Conservation (phyloP, 352 stramenopile genomes). For the Peronospora belbahrii region DNA sequence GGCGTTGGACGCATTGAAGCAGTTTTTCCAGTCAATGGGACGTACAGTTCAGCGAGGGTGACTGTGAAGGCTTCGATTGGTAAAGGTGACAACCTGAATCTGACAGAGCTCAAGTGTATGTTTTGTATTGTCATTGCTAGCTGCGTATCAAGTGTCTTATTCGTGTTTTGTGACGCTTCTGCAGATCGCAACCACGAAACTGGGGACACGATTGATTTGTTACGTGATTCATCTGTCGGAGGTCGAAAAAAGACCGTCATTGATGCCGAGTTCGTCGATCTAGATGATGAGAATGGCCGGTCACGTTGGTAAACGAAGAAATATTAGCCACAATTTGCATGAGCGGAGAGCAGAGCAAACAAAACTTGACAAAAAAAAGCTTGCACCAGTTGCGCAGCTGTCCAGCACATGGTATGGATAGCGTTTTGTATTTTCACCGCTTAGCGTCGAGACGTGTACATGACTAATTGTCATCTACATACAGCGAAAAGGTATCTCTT, state of each 20-base stretch:
- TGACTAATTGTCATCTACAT: slow-evolving; percentile 1
- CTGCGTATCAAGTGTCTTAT: background rate
- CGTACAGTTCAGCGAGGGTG: slow-evolving; percentile 34
- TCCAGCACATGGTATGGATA: background rate
- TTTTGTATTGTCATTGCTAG: background rate
- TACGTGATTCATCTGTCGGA: slow-evolving; percentile 33
- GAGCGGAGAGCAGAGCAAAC: background rate
- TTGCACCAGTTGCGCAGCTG: background rate
- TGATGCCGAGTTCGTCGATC: slow-evolving; percentile 67
- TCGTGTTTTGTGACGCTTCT: background rate
- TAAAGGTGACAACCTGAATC: slow-evolving; percentile 28
- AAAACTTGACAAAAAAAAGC: background rate
- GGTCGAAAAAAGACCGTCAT: slow-evolving; percentile 48
- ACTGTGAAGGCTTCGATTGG: slow-evolving; percentile 46
- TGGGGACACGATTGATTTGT: slow-evolving; percentile 56
- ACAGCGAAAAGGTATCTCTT: background rate
- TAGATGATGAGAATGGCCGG: slow-evolving; percentile 25
- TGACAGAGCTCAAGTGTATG: slow-evolving; percentile 64
- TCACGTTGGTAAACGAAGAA: slow-evolving; percentile 20
- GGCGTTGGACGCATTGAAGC: slow-evolving; percentile 53
- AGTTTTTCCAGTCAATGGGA: slow-evolving; percentile 47
- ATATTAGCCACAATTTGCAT: background rate
- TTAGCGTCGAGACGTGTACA: slow-evolving; percentile 13
- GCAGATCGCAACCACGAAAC: slow-evolving; percentile 50
- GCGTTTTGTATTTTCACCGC: slow-evolving; percentile 7